Conservation (phyloP, 1,284 basidiomycete species). For the Malassezia furfur region DNA sequence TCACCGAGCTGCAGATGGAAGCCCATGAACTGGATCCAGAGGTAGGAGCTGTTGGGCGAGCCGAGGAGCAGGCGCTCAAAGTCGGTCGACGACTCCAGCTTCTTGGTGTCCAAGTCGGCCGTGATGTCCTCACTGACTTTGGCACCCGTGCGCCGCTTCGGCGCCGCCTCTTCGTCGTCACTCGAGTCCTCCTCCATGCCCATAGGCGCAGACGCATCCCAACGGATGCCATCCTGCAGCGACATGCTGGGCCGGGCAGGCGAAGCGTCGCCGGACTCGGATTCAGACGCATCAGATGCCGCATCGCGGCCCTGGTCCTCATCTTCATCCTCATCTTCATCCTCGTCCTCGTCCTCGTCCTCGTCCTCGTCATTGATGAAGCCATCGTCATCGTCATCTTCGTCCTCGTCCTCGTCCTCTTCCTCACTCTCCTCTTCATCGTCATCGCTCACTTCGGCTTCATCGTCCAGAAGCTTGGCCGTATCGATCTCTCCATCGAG, state of each 20-base stretch:
- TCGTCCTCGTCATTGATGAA: slow-evolving; percentile 16
- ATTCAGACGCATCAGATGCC: background rate
- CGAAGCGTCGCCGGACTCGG: background rate
- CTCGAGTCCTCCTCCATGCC: slow-evolving; percentile 54
- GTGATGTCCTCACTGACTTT: slow-evolving; percentile 33
- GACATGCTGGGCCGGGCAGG: background rate
- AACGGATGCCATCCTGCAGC: slow-evolving; percentile 14
- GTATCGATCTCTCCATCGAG: background rate
- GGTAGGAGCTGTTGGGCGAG: slow-evolving; percentile 93
- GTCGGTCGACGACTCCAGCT: slow-evolving; percentile 78
- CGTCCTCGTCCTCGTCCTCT: slow-evolving; percentile 17
- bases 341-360: slow-evolving; percentile 26
- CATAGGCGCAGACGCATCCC: background rate
- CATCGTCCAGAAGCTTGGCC: background rate
- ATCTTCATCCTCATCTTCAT: slow-evolving; percentile 28
- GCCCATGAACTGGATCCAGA: slow-evolving; percentile 99
- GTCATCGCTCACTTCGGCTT: background rate
- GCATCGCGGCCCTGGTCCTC: slow-evolving; percentile 21
- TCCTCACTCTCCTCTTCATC: slow-evolving; percentile 1
- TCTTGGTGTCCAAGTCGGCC: slow-evolving; percentile 36
- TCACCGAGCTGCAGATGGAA: slow-evolving; percentile 93
- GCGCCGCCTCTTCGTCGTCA: slow-evolving; percentile 36
- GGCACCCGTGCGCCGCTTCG: slow-evolving; percentile 30
- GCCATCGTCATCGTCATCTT: slow-evolving; percentile 23
- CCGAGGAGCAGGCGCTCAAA: slow-evolving; percentile 87